phyloP scores from a whole-genome alignment of 148 eudicot genomes.

The Vaccinium vitisidaea region DNA sequence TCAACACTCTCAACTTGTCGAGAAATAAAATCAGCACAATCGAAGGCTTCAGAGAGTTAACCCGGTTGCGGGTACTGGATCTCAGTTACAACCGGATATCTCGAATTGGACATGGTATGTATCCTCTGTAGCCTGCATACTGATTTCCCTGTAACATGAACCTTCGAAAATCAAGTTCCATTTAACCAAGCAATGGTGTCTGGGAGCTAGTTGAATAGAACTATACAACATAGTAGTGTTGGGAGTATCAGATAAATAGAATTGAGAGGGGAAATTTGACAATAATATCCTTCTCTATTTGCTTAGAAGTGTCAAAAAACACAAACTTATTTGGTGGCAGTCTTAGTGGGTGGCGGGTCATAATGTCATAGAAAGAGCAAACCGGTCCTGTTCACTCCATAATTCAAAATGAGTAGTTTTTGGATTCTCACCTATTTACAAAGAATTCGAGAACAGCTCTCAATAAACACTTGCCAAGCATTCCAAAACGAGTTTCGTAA shows the following conservation, averaged over 20 bases:
- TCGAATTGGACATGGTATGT: conserved; percentile 86
- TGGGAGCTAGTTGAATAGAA: not conserved
- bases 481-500: not conserved
- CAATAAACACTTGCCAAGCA: not conserved
- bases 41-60: conserved; percentile 83
- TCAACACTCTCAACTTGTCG: conserved; percentile 78
- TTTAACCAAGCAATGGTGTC: not conserved
- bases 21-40: conserved; percentile 73
- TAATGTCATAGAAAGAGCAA: not conserved
- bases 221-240: not conserved
- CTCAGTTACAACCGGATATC: conserved; percentile 82
- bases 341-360: not conserved
- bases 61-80: conserved; percentile 73
- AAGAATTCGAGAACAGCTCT: not conserved
- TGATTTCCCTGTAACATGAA: not conserved
- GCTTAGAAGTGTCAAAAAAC: not conserved
- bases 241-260: not conserved
- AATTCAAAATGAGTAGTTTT: not conserved
- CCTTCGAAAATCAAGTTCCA: not conserved
- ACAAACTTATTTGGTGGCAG: not conserved
- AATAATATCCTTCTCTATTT: not conserved
- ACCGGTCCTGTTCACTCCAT: not conserved
- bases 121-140: not conserved
- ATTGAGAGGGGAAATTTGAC: not conserved
- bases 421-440: not conserved